phyloP scores from a whole-genome alignment of 1,284 basidiomycete species.

The Sporisorium exsertum region DNA sequence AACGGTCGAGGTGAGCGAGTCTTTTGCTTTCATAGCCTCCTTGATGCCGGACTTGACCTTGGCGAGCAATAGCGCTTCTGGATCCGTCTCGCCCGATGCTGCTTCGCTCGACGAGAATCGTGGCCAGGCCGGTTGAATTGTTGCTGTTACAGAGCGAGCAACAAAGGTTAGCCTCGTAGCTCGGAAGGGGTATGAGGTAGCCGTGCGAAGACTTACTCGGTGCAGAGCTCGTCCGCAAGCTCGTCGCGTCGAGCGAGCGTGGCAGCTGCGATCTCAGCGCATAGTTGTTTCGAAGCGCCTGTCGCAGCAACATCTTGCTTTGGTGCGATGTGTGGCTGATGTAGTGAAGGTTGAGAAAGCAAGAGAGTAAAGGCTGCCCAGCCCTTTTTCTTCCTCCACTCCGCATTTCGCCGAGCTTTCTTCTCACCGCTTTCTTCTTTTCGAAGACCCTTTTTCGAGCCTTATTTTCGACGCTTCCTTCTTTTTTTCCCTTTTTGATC shows the following conservation, averaged over 20 bases:
- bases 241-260: slow-evolving; percentile 25
- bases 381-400: slow-evolving; percentile 30
- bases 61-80: slow-evolving; percentile 42
- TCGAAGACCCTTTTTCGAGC: slow-evolving; percentile 4
- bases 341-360: neutral
- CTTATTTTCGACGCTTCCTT: slow-evolving; percentile 1
- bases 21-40: slow-evolving; percentile 58
- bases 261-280: slow-evolving; percentile 34
- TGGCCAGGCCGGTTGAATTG: slow-evolving; percentile 19
- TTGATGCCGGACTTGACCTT: slow-evolving; percentile 57
- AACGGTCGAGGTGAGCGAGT: slow-evolving; percentile 53
- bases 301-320: slow-evolving; percentile 33
- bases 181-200: neutral
- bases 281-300: slow-evolving; percentile 39
- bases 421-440: neutral
- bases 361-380: neutral
- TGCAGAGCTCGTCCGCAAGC: slow-evolving; percentile 13
- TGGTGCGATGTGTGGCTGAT: no score
- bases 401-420: slow-evolving; percentile 27
- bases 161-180: neutral
- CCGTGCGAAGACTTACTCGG: slow-evolving; percentile 15
- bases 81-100: slow-evolving; percentile 13
- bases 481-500: neutral
- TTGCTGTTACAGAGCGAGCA: neutral
- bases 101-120: slow-evolving; percentile 34